phyloP scores from a whole-genome alignment of 2,329 filamentous ascomycete species.

The Eutypa lata region DNA sequence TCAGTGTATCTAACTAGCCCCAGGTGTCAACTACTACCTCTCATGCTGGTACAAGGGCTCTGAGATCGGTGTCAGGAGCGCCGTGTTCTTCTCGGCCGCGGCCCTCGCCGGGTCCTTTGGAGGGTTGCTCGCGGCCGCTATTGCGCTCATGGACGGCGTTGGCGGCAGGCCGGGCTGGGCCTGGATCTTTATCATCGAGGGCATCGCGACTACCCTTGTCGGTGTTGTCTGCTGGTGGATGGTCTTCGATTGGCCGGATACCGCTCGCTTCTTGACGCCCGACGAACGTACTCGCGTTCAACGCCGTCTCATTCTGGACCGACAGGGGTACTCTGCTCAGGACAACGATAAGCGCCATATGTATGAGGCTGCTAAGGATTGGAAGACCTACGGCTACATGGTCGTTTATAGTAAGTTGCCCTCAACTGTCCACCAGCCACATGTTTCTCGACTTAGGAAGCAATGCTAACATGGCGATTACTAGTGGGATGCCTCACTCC shows the following conservation, averaged over 20 bases:
- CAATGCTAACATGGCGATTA: not conserved
- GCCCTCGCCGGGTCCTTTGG: conserved; percentile 48
- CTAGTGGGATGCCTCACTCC: conserved; percentile 4
- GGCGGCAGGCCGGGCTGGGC: conserved; percentile 44
- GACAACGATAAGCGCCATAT: conserved; percentile 45
- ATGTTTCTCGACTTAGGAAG: not conserved
- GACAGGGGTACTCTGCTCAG: conserved; percentile 32
- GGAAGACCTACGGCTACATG: conserved; percentile 36
- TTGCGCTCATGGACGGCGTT: conserved; percentile 48
- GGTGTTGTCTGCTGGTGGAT: conserved; percentile 39
- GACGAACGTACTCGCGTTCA: conserved; percentile 32
- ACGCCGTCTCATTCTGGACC: not conserved
- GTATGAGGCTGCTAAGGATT: conserved; percentile 49
- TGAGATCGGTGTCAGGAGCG: conserved; percentile 17
- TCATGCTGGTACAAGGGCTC: conserved; percentile 13
- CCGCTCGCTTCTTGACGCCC: conserved; percentile 40
- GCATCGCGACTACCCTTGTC: conserved; percentile 40
- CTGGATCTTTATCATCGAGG: conserved; percentile 46
- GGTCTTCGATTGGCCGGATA: conserved; percentile 36
- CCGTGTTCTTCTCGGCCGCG: conserved; percentile 15
- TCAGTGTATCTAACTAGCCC: too few species aligned
- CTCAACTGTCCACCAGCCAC: not conserved
- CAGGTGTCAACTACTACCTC: not conserved
- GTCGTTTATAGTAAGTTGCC: conserved; percentile 34
- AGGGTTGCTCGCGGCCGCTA: conserved; percentile 48